These are phyloP conservation scores for Plasmodium sp. DNA, from an alignment of 169 alveolate genomes.

Conservation along the genomic window DNA sequence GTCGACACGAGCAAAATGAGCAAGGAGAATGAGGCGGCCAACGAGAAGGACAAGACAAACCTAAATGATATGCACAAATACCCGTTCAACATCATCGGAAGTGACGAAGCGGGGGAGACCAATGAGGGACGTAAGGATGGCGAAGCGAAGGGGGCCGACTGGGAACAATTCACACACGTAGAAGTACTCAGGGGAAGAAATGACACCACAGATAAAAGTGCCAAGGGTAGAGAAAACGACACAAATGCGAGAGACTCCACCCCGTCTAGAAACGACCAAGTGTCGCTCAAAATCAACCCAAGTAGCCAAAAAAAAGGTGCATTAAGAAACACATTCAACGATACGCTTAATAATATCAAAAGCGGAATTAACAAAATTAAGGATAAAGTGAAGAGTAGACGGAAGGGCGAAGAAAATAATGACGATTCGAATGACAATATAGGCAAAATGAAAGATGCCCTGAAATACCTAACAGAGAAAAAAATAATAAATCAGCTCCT, in stretches of 20 bases:
- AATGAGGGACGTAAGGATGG: background rate
- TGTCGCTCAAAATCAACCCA: background rate
- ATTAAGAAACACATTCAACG: background rate
- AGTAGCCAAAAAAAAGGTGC: background rate
- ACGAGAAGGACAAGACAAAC: slow-evolving; percentile 6
- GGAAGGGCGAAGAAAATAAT: background rate
- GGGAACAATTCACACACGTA: background rate
- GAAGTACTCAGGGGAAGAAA: background rate
- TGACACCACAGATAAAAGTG: background rate
- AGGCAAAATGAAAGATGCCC: slow-evolving; percentile 18
- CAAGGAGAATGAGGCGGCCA: background rate
- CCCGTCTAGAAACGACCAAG: background rate
- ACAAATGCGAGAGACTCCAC: background rate
- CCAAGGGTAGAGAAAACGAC: background rate
- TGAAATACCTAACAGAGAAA: slow-evolving; percentile 42
- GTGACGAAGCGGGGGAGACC: background rate
- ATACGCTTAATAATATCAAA: background rate
- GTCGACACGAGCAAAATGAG: background rate
- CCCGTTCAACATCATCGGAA: slow-evolving; percentile 33
- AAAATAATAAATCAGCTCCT: slow-evolving; percentile 50
- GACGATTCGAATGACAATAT: background rate
- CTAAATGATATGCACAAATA: background rate
- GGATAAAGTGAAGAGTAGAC: background rate
- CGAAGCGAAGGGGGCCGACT: background rate
- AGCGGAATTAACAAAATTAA: background rate